Evolutionary conservation across 805 yeast genomes (phyloP), one percentile per base, ranked within the genome.

Genomic region (Isabelozyma rhagii): DNA sequence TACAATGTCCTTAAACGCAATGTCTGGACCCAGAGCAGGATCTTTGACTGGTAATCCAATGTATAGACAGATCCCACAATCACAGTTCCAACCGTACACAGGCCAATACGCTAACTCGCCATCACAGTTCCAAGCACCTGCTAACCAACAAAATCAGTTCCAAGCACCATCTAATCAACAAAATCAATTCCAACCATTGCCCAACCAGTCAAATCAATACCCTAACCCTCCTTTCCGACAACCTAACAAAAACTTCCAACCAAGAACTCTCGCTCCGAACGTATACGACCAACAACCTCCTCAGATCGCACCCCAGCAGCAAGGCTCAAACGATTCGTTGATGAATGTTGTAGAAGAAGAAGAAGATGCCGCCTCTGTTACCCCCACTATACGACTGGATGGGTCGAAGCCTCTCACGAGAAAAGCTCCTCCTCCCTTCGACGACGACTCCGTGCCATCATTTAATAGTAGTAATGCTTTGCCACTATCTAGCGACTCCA

Each of bases 261-360:
- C 25, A 3, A 21, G 44, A 25, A 14, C 44, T 27, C 44, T 17
- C 34, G n/a, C 18, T 27, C 18, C 36, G 2, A 9, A 10, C n/a
- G 36, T 3, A 31, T 31, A 31, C 8, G 36, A 31, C 10, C 10
- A 31, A 14, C 42, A 47, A 14, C 11, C 14, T 27, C 39, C 40
- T n/a, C 28, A 38, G 21, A 11, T 39, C 14, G 40, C 34, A 3
- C 17, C 3, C 29, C 47, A 31, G 13, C 39, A 42, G 28, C 54
- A 47, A 44, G 50, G 49, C 41, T 64, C 71, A 6, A 66, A 55
- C 49, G 74, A 69, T 47, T 67, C 71, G 6, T 53, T 67, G 18
- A 64, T 61, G 64, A 63, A 67, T 50, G 71, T 68, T 1, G 62
- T 61, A 2, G 72, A 68, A 49, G 74, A 69, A 55, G 68, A 61